Percentiles rank a stretch among this genome's conserved stretches.
phyloP scores from a whole-genome alignment of 192 early-diverging fungal species.

The Phlyctochytrium planicorne region DNA sequence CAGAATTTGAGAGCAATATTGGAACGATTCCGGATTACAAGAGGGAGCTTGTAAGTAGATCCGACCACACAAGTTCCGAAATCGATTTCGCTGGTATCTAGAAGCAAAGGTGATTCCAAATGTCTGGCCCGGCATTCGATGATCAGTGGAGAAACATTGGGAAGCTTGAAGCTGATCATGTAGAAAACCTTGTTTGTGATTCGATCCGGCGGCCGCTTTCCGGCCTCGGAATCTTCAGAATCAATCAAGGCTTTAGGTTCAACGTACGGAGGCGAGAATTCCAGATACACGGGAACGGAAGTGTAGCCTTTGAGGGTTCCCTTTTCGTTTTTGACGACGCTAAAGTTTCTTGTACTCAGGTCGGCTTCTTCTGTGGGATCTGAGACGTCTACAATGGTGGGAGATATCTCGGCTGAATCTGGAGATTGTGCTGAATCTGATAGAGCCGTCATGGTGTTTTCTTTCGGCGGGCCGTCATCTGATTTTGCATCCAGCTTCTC shows the following conservation, averaged over 20 bases:
- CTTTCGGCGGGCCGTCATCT: not conserved
- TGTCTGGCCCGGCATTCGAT: constrained; percentile 12
- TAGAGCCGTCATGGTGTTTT: not conserved
- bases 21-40: constrained; percentile 19
- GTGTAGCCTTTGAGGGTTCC: not conserved
- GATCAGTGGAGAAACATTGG: constrained; percentile 13
- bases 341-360: not conserved
- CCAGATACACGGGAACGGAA: not conserved
- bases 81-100: constrained; percentile 12
- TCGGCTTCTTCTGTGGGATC: not conserved
- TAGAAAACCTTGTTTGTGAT: not conserved
- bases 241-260: not conserved
- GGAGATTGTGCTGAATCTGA: not conserved
- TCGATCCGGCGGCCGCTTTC: not conserved
- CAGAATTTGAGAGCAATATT: constrained; percentile 20
- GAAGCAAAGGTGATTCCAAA: constrained; percentile 12
- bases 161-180: constrained; percentile 12
- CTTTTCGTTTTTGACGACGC: not conserved
- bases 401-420: not conserved
- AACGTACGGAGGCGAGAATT: not conserved
- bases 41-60: constrained; percentile 4
- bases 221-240: constrained; percentile 1
- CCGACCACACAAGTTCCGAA: constrained; percentile 23
- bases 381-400: not conserved
- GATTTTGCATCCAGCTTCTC: not conserved